These are phyloP conservation scores for Pichia sp. DNA, from an alignment of 1,139 yeast genomes.

Conservation along the genomic window DNA sequence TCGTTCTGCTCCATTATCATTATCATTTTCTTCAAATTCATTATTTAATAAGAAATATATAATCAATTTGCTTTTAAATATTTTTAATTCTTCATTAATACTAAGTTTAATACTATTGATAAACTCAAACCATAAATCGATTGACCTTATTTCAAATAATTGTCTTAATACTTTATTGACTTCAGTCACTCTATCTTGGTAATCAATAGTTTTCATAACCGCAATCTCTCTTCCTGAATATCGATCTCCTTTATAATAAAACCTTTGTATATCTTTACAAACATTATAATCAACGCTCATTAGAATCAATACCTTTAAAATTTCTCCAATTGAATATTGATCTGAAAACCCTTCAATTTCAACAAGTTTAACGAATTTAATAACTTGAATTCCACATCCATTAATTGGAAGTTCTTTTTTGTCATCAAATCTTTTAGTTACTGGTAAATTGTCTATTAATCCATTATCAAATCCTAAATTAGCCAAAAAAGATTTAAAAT, in stretches of 20 bases:
- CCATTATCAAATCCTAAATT: conserved; percentile 8
- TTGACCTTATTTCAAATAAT: neutral
- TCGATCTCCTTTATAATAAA: neutral
- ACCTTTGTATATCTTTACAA: conserved; percentile 3
- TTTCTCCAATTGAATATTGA: neutral
- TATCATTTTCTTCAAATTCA: too few relatives aligned
- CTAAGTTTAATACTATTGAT: conserved; percentile 13
- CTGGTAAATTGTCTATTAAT: neutral
- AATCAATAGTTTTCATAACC: conserved; percentile 8
- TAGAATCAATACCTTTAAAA: conserved; percentile 5
- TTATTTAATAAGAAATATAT: conserved; percentile 13
- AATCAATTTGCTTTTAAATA: conserved; percentile 14
- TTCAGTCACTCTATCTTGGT: neutral
- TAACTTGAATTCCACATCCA: conserved; percentile 17
- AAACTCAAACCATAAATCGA: conserved; percentile 16
- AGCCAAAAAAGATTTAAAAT: too few relatives aligned
- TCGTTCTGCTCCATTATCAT: too few relatives aligned
- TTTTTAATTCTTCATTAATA: conserved; percentile 7
- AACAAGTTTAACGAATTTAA: conserved; percentile 15
- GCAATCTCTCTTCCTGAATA: conserved; percentile 11
- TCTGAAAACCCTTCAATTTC: neutral
- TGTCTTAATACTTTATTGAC: neutral
- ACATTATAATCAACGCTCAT: conserved; percentile 13
- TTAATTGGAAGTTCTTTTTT: conserved; percentile 16
- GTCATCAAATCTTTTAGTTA: conserved; percentile 16